phyloP scores from a whole-genome alignment of 768 basidiomycete genomes.

The Auricularia heimuer region DNA sequence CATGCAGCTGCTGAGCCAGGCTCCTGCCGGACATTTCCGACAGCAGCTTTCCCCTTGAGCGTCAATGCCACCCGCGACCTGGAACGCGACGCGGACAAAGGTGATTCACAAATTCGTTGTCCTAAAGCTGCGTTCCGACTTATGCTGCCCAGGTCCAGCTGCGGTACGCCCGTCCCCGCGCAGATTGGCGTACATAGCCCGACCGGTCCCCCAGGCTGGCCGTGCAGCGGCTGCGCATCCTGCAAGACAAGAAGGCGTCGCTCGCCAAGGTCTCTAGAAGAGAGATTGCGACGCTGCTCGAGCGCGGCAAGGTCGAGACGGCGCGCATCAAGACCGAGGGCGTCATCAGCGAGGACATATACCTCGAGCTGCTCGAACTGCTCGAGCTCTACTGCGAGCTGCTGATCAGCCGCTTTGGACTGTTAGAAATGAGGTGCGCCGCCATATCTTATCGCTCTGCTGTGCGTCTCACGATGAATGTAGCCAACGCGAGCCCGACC shows the following conservation, averaged over 20 bases:
- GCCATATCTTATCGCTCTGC: not conserved
- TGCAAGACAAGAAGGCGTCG: slow-evolving; percentile 89
- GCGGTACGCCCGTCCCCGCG: slow-evolving; percentile 8
- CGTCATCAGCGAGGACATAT: slow-evolving; percentile 76
- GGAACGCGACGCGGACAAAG: slow-evolving; percentile 17
- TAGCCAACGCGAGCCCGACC: slow-evolving; percentile 78
- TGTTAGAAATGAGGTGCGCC: slow-evolving; percentile 76
- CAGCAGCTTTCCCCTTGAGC: not conserved
- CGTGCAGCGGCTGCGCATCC: slow-evolving; percentile 72
- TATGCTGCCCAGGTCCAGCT: slow-evolving; percentile 10
- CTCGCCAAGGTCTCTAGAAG: slow-evolving; percentile 63
- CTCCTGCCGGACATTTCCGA: too few relatives aligned
- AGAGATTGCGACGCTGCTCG: slow-evolving; percentile 73
- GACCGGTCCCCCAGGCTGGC: slow-evolving; percentile 44
- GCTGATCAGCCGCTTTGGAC: slow-evolving; percentile 82
- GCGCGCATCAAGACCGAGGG: slow-evolving; percentile 80
- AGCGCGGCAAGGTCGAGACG: slow-evolving; percentile 73
- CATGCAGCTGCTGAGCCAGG: too few relatives aligned
- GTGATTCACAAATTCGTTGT: slow-evolving; percentile 5
- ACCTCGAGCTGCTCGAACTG: slow-evolving; percentile 82
- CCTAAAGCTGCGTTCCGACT: not conserved
- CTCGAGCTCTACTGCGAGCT: slow-evolving; percentile 92
- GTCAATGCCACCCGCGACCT: slow-evolving; percentile 1
- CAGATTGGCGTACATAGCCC: slow-evolving; percentile 5
- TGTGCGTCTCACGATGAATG: not conserved